phyloP scores from a whole-genome alignment of 495 filamentous ascomycete species.

The Podospora didyma region DNA sequence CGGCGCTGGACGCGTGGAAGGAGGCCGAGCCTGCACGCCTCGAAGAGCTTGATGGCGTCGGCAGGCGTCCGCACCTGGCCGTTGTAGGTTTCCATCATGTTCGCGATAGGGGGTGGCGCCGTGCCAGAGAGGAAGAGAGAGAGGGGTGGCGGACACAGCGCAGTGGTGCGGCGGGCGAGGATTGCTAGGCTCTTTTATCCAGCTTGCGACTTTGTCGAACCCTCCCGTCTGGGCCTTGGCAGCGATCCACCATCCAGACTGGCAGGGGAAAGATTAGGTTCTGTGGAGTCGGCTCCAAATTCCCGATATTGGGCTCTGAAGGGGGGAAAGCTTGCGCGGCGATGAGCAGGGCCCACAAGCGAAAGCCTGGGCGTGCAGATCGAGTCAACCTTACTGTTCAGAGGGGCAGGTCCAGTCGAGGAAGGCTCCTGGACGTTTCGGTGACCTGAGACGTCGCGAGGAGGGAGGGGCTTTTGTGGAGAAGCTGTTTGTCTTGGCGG shows the following conservation, averaged over 20 bases:
- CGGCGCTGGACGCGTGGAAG: slow-evolving; percentile 88
- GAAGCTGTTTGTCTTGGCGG: slow-evolving; percentile 14
- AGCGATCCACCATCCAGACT: slow-evolving; percentile 10
- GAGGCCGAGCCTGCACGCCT: slow-evolving; percentile 87
- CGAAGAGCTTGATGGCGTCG: slow-evolving; percentile 96
- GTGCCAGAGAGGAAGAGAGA: neutral
- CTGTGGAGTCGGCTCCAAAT: slow-evolving; percentile 13
- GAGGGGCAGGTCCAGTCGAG: slow-evolving; percentile 3
- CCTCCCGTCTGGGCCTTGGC: slow-evolving; percentile 8
- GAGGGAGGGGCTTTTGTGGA: slow-evolving; percentile 5
- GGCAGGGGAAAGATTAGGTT: slow-evolving; percentile 5
- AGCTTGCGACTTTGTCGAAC: slow-evolving; percentile 1
- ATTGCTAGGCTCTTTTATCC: neutral
- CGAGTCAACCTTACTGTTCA: slow-evolving; percentile 8
- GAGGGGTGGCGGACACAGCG: neutral
- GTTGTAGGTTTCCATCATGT: slow-evolving; percentile 83
- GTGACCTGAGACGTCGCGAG: slow-evolving; percentile 20
- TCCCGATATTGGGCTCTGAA: slow-evolving; percentile 6
- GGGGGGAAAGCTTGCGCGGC: slow-evolving; percentile 6
- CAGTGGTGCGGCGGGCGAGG: neutral
- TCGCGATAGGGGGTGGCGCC: neutral
- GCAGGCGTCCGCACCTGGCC: slow-evolving; percentile 86
- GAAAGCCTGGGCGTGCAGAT: slow-evolving; percentile 6
- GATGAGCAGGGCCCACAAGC: slow-evolving; percentile 7
- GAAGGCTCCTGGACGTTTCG: neutral